Conservation (phyloP, 176 grass and related monocot species). For the Carex cristatella region DNA sequence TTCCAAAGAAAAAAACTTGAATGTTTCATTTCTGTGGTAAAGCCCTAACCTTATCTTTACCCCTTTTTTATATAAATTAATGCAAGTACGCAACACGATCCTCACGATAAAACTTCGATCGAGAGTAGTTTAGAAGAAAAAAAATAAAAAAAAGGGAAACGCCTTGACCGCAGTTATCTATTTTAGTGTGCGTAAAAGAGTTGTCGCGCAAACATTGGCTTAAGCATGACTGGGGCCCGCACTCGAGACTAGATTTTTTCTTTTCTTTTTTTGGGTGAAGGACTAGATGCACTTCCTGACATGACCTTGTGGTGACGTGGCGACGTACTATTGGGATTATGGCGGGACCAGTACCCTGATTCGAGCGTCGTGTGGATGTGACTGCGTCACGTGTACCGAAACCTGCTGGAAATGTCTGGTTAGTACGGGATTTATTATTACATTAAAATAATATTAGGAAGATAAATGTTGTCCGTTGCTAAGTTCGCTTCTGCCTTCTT, state of each 20-base stretch:
- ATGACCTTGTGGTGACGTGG: not conserved
- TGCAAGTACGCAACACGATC: not conserved
- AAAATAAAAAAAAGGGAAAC: not conserved
- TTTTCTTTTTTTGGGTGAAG: too few species aligned
- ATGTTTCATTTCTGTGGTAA: not conserved
- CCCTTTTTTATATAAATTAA: not conserved
- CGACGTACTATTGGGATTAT: not conserved
- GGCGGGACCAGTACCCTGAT: not conserved
- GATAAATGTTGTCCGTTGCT: too few species aligned
- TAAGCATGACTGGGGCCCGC: not conserved
- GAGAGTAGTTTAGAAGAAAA: not conserved
- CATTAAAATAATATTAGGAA: too few species aligned
- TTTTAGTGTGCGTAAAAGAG: not conserved
- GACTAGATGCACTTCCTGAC: not conserved
- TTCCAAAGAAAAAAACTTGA: too few species aligned
- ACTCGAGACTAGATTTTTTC: not conserved
- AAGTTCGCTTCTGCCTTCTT: too few species aligned
- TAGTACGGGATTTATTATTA: too few species aligned
- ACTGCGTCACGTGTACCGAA: constrained; percentile 12
- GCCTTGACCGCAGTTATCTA: not conserved
- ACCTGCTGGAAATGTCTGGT: not conserved
- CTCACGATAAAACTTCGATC: not conserved
- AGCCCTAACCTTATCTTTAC: not conserved
- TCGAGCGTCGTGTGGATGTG: not conserved
- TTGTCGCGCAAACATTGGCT: constrained; percentile 5